Base-by-base conservation (phyloP, 2,329 filamentous ascomycete genomes). In the Aspergillus luchuensis region DNA sequence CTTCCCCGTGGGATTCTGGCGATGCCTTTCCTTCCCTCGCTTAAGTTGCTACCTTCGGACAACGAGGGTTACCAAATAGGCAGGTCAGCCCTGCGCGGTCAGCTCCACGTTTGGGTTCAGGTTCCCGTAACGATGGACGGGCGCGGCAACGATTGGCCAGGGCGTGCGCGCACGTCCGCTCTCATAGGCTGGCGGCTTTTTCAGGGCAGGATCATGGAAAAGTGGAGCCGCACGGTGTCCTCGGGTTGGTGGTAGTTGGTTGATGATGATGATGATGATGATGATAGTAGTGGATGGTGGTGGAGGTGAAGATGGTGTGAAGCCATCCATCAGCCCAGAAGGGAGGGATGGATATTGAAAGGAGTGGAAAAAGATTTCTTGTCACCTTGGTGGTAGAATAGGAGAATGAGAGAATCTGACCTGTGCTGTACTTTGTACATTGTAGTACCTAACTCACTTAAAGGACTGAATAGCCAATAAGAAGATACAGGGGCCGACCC, bases 1-100 rank as follows among this genome's bases (percentile, higher is more conserved):
- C 53, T 60, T 43, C 57, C 51, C 51, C 57, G 21, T 61, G 56
- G 58, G 58, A 57, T 49, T 38, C 33, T 39, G 28, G 54, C 55
- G 19, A 15, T 36, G 33, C 11, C 11, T 36, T 36, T 36, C 11
- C 33, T 10, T 50, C 28, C 30, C 51, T 56, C 60, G 56, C 52
- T 50, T 48, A 36, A 57, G 47, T 62, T 62, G 48, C 57, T 53
- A 28, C 19, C 30, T 50, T 47, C 38, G 43, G 41, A 11, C 11
- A 17, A 15, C 52, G 17, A 8, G 33, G 33, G 11, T 2, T 3
- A 25, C 21, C 10, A 51, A 55, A 56, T 15, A 17, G 47, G 60
- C 49, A 62, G 43, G 52, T 62, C 57, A 39, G 33, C 52, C 57
- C 47, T 56, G 56, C 38, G 23, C 47, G 25, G 33, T 36, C n/a